A percentile compares a stretch with the other conserved stretches of the same genome.
Evolutionary conservation across 1,139 yeast genomes (phyloP).

Genomic region (Wickerhamomyces sp.): DNA sequence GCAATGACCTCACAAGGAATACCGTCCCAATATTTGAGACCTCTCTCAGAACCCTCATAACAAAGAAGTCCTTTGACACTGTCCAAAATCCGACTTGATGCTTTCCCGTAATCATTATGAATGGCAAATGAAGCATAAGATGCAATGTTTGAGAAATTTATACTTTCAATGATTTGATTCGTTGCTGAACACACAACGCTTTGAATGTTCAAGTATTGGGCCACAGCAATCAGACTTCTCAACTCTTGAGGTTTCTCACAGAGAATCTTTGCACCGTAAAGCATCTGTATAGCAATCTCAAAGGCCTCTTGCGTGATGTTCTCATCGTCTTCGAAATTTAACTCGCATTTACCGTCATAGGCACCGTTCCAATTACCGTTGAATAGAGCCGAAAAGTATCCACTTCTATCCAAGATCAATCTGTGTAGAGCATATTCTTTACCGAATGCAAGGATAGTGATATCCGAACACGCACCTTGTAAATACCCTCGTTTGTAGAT

Average conservation of each 20-base stretch:
- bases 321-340: constrained; percentile 36
- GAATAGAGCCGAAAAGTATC: constrained; percentile 41
- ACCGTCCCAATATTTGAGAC: constrained; percentile 38
- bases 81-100: constrained; percentile 38
- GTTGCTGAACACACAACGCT: constrained; percentile 41
- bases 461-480: constrained; percentile 44
- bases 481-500: constrained; percentile 34
- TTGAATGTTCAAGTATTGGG: constrained; percentile 41
- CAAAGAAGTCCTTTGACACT: constrained; percentile 41
- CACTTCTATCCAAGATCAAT: constrained; percentile 39
- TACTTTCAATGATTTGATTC: constrained; percentile 28
- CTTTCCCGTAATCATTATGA: constrained; percentile 37
- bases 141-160: constrained; percentile 32
- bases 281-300: constrained; percentile 37
- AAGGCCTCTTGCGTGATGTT: constrained; percentile 39
- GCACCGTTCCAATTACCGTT: constrained; percentile 36
- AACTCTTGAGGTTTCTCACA: constrained; percentile 30
- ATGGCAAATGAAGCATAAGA: constrained; percentile 37
- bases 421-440: constrained; percentile 38
- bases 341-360: constrained; percentile 19
- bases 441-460: constrained; percentile 40
- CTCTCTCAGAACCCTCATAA: constrained; percentile 41
- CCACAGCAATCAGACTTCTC: constrained; percentile 40
- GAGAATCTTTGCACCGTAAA: constrained; percentile 37
- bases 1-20: constrained; percentile 39